phyloP scores from a whole-genome alignment of 2,329 filamentous ascomycete species.

The Fusarium nurragi region DNA sequence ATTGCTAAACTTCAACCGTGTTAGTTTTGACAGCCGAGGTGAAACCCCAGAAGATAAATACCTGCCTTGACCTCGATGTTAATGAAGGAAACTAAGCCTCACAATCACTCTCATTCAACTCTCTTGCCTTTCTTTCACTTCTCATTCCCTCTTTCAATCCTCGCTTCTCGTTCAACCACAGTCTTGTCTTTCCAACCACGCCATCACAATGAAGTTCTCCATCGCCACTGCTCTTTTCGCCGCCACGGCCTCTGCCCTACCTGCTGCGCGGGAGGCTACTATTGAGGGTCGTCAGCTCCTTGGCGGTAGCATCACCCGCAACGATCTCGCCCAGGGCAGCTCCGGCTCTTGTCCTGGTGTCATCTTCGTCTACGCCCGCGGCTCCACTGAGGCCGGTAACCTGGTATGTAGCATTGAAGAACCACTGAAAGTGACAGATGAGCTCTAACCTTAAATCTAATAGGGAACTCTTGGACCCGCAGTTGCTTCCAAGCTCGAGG shows the following conservation, averaged over 20 bases:
- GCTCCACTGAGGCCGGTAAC: constrained; percentile 52
- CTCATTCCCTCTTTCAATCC: constrained; percentile 6
- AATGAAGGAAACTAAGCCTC: not conserved
- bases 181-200: not conserved
- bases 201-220: constrained; percentile 32
- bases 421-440: not conserved
- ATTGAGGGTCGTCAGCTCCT: constrained; percentile 34
- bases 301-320: constrained; percentile 24
- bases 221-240: constrained; percentile 28
- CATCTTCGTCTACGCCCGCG: constrained; percentile 55
- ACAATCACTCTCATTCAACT: constrained; percentile 6
- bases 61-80: not conserved
- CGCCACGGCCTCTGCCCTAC: constrained; percentile 29
- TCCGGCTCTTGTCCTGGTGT: constrained; percentile 47
- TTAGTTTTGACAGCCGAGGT: constrained; percentile 17
- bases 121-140: not conserved
- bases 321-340: constrained; percentile 45
- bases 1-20: not conserved
- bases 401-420: constrained; percentile 44
- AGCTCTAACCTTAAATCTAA: constrained; percentile 1
- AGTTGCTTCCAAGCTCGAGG: constrained; percentile 45
- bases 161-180: not conserved
- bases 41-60: constrained; percentile 11
- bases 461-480: constrained; percentile 47
- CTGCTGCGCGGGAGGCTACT: constrained; percentile 3